Evolutionary conservation across 257 asterid genomes (phyloP).

Genomic region (Avicennia marina): DNA sequence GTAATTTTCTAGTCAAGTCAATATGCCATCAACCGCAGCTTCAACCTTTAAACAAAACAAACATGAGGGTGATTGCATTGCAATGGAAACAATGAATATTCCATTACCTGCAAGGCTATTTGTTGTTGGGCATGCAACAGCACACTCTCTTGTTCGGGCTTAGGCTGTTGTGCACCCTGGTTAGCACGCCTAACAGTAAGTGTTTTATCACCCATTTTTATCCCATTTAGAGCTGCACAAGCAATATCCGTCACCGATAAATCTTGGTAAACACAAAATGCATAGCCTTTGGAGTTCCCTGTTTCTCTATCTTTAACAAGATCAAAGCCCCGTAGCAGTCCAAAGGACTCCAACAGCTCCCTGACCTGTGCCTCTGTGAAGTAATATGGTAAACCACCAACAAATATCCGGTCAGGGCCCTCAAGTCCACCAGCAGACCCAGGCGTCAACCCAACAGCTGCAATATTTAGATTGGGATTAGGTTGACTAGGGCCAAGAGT

Average conservation of each 20-base stretch:
- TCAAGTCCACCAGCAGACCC: conserved; percentile 95
- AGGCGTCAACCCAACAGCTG: conserved; percentile 87
- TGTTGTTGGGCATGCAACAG: conserved; percentile 94
- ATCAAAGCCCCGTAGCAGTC: conserved; percentile 93
- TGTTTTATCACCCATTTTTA: conserved; percentile 96
- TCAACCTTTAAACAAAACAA: too few species aligned
- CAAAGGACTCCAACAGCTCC: conserved; percentile 97
- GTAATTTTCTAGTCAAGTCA: too few species aligned
- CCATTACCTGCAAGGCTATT: conserved; percentile 80
- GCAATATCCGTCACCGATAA: conserved; percentile 97
- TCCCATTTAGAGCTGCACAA: conserved; percentile 97
- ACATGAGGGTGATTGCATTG: too few species aligned
- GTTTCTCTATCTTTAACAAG: conserved; percentile 97
- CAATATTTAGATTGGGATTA: conserved; percentile 78
- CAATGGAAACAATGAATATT: too few species aligned
- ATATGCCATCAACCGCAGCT: too few species aligned
- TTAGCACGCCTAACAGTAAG: conserved; percentile 97
- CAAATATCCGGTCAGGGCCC: conserved; percentile 96
- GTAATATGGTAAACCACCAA: conserved; percentile 96
- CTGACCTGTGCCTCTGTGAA: conserved; percentile 89
- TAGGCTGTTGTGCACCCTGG: conserved; percentile 78
- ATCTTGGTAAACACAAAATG: conserved; percentile 93
- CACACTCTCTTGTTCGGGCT: conserved; percentile 93
- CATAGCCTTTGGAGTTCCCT: conserved; percentile 99
- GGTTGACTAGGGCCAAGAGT: conserved; percentile 99